Conservation (phyloP, 192 early-diverging fungal genomes). For the Coemansia sp. region DNA sequence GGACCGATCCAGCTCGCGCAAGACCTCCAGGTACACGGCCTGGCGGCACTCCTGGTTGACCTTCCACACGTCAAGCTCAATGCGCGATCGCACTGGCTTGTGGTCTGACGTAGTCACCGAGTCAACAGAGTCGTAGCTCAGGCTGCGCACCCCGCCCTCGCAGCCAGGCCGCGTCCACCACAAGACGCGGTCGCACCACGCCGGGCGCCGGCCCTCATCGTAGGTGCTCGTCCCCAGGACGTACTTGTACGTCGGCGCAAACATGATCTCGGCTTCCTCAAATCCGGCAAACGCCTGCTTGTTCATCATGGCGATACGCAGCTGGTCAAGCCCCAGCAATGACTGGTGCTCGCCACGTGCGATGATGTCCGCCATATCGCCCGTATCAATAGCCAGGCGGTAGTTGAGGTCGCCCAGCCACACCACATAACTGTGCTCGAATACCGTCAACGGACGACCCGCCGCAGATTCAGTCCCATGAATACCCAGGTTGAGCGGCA, state of each 20-base stretch:
- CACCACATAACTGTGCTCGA: conserved; percentile 73
- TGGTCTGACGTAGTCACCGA: conserved; percentile 64
- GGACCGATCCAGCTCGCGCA: conserved; percentile 73
- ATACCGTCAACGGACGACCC: conserved; percentile 52
- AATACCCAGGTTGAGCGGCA: conserved; percentile 5
- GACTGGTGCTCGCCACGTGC: conserved; percentile 58
- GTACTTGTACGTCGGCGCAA: conserved; percentile 93
- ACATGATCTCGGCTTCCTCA: conserved; percentile 74
- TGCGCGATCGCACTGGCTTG: conserved; percentile 81
- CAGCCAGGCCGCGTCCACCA: conserved; percentile 69
- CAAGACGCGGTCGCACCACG: conserved; percentile 94
- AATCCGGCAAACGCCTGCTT: conserved; percentile 82
- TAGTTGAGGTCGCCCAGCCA: conserved; percentile 98
- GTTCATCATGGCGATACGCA: conserved; percentile 62
- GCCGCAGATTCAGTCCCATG: background rate
- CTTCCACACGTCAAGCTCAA: conserved; percentile 66
- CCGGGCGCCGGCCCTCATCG: conserved; percentile 84
- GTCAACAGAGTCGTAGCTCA: conserved; percentile 16
- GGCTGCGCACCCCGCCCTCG: conserved; percentile 30
- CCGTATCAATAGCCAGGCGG: conserved; percentile 69
- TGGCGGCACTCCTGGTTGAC: conserved; percentile 60
- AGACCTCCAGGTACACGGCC: conserved; percentile 60
- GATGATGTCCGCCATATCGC: conserved; percentile 59
- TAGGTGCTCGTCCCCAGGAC: conserved; percentile 78
- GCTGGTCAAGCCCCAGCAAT: conserved; percentile 83